A percentile compares a stretch with the other conserved stretches of the same genome.
Conservation (phyloP, 75 land plant genomes). For the Chamaecyparis obtusa region DNA sequence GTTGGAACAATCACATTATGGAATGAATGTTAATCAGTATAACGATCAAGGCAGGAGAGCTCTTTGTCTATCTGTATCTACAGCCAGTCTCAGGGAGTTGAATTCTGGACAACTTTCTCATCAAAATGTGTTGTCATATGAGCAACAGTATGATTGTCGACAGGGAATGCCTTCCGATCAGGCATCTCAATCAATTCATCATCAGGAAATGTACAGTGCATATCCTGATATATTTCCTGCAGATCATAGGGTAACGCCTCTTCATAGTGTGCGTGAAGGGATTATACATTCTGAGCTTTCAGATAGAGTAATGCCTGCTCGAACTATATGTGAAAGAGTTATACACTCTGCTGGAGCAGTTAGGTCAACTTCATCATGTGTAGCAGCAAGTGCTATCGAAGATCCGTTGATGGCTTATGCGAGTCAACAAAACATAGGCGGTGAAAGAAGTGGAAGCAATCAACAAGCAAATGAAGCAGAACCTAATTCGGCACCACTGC, state of each 20-base stretch:
- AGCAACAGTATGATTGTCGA: constrained; percentile 35
- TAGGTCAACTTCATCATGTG: background rate
- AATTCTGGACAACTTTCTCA: background rate
- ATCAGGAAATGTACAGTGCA: constrained; percentile 46
- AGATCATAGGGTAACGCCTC: constrained; percentile 15
- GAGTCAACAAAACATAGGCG: background rate
- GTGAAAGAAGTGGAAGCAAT: background rate
- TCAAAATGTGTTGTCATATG: background rate
- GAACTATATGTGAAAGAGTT: background rate
- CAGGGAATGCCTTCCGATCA: constrained; percentile 40
- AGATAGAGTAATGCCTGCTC: constrained; percentile 12
- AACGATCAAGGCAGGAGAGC: constrained; percentile 11
- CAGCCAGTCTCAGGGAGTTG: constrained; percentile 10
- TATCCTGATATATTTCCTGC: constrained; percentile 48
- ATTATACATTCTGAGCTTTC: constrained; percentile 12
- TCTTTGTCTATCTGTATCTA: background rate
- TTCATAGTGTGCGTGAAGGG: background rate
- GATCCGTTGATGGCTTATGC: background rate
- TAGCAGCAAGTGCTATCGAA: background rate
- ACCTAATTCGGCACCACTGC: background rate
- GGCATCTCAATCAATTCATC: constrained; percentile 11
- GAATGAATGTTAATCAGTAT: constrained; percentile 20
- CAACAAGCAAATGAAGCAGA: constrained; percentile 2
- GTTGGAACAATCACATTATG: constrained; percentile 17
- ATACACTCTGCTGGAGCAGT: background rate